phyloP scores from a whole-genome alignment of 306 rosid species.

The Corylus americana region DNA sequence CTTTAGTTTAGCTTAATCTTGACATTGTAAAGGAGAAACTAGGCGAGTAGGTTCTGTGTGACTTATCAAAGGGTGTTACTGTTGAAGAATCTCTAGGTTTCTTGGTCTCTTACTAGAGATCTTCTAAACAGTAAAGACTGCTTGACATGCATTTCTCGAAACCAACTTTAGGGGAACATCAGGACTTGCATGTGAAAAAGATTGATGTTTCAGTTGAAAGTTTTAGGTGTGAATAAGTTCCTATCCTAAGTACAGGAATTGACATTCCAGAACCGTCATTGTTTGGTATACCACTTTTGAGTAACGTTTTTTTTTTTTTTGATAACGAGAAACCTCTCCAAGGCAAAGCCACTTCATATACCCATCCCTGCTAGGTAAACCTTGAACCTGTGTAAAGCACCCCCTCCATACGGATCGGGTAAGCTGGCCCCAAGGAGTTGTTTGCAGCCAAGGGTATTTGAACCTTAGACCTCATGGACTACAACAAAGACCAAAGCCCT shows the following conservation, averaged over 20 bases:
- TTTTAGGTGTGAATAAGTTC: background rate
- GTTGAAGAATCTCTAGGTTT: too few species aligned
- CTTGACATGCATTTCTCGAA: background rate
- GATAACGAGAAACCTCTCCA: too few species aligned
- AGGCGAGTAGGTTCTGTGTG: too few species aligned
- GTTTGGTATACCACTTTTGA: background rate
- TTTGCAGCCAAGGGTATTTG: too few species aligned
- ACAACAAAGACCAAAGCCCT: too few species aligned
- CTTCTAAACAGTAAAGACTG: background rate
- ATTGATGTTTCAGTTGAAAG: background rate
- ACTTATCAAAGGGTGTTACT: too few species aligned
- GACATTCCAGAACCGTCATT: background rate
- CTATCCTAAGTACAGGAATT: background rate
- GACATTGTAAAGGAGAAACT: background rate
- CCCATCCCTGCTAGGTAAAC: too few species aligned
- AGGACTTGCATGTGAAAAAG: background rate
- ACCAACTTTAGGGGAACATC: background rate
- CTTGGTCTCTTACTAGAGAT: background rate
- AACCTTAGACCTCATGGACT: too few species aligned
- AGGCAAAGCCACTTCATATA: too few species aligned
- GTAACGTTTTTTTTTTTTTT: background rate
- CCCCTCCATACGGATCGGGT: too few species aligned
- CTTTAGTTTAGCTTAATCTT: conserved; percentile 14
- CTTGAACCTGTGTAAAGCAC: too few species aligned
- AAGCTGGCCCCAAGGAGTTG: too few species aligned